Evolutionary conservation across 345 rosid species (phyloP), one percentile per base, ranked within the genome.

Genomic region (Salix viminalis): DNA sequence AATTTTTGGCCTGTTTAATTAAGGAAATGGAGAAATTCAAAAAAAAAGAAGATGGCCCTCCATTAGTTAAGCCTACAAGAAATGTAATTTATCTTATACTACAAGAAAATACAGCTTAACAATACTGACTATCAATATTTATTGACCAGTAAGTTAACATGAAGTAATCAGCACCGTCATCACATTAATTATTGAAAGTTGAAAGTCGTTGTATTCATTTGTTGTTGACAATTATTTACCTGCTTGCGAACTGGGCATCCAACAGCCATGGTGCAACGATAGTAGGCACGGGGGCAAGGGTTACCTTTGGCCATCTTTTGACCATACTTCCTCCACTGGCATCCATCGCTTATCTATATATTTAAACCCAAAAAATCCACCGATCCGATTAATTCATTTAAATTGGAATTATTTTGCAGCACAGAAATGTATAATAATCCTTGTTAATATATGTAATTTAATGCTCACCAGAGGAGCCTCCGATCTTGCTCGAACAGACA

Each of bases 271-370:
- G 97, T 90, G 84, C 98, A 94, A 4, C 98, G 97, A 66, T 94
- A 94, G 82, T 94, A 94, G n/a, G 97, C 97, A 14, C 97, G 86
- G 5, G 98, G 98, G 76, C 93, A 94, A 67, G 97, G 98, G 82
- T 92, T 94, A 0, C 96, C 89, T 83, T 92, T 92, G 3, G 98
- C 92, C 84, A 88, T 87, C 83, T 94, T 94, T 76, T 94, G 98
- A 34, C 98, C 98, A 50, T 94, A 94, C 61, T 94, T 94, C 74
- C 98, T 94, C 98, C 98, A 94, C 42, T 91, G 98, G 58, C 98
- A 94, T 61, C 97, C 97, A 61, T 94, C 98, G 39, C 83, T 87
- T 67, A 94, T 90, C 98, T 94, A 85, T 32, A 62, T 4, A 50
- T 65, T 50, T 56, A 4, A 58, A 36, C 48, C 3, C 6, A 26